These are phyloP conservation scores for Triglochin maritima DNA, from an alignment of 106 monocot genomes.

Conservation along the genomic window DNA sequence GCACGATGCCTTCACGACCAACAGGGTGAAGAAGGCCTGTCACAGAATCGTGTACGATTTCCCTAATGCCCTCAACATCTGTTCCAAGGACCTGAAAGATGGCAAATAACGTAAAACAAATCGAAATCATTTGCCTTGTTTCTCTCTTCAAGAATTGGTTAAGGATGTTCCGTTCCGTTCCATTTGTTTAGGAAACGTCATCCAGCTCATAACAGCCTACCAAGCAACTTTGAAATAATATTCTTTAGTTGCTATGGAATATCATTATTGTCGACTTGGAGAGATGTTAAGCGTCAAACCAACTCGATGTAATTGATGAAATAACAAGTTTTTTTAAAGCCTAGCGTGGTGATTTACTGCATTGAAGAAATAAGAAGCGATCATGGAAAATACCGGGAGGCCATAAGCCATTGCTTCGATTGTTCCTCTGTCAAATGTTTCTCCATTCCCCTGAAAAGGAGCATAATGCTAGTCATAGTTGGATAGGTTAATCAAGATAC, in stretches of 20 bases:
- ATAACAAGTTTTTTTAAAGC: too few species aligned
- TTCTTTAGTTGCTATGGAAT: too few species aligned
- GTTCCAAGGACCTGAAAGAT: conserved; percentile 59
- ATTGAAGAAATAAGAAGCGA: too few species aligned
- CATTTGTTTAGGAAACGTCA: background rate
- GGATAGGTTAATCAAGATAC: background rate
- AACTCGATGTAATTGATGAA: too few species aligned
- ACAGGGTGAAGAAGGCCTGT: conserved; percentile 72
- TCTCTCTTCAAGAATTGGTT: background rate
- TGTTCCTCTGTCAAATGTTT: conserved; percentile 88
- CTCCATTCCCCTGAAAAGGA: conserved; percentile 57
- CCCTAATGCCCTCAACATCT: conserved; percentile 58
- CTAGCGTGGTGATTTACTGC: too few species aligned
- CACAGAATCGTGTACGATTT: conserved; percentile 55
- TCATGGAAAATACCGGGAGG: conserved; percentile 45
- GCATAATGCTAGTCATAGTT: too few species aligned
- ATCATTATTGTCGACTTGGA: too few species aligned
- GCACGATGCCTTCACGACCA: conserved; percentile 37
- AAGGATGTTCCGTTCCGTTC: background rate
- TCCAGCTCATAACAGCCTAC: too few species aligned
- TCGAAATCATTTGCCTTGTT: background rate
- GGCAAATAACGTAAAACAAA: background rate
- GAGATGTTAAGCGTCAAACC: too few species aligned
- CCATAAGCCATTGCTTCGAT: conserved; percentile 96
- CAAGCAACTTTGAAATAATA: too few species aligned